Evolutionary conservation across 2,329 filamentous ascomycete species (phyloP).

Genomic region (Dactylellina sp.): DNA sequence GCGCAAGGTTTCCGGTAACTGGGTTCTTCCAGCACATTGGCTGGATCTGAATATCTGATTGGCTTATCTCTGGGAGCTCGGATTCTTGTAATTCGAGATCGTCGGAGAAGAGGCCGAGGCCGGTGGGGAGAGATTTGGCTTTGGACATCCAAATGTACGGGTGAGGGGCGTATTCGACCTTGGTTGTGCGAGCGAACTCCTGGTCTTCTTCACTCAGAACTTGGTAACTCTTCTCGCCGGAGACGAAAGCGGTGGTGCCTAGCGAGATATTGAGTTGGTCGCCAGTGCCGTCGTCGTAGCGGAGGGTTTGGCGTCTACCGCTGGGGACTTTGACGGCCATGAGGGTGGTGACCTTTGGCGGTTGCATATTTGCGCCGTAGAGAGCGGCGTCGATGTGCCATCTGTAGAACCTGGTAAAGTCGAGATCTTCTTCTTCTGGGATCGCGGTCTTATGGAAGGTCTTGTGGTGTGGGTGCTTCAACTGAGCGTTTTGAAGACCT

Average conservation of each 20-base stretch:
- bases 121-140: constrained; percentile 75
- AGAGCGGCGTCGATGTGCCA: constrained; percentile 86
- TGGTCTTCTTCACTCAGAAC: constrained; percentile 74
- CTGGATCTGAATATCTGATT: constrained; percentile 75
- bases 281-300: constrained; percentile 78
- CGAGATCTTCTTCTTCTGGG: constrained; percentile 71
- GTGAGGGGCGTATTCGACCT: constrained; percentile 80
- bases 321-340: constrained; percentile 79
- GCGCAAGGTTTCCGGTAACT: constrained; percentile 74
- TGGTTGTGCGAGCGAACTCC: constrained; percentile 74
- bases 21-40: constrained; percentile 85
- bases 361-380: constrained; percentile 74
- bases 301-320: constrained; percentile 74
- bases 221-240: constrained; percentile 77
- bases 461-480: constrained; percentile 80
- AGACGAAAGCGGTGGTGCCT: constrained; percentile 81
- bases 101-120: constrained; percentile 78
- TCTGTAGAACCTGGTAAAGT: constrained; percentile 74
- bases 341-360: constrained; percentile 77
- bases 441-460: constrained; percentile 78
- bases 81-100: constrained; percentile 71
- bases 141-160: constrained; percentile 85
- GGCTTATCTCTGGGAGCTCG: constrained; percentile 75
- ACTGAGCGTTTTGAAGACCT: constrained; percentile 74
- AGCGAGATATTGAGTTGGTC: constrained; percentile 77